Base-by-base conservation (phyloP, 1,284 basidiomycete species). In the Irpex sp. region DNA sequence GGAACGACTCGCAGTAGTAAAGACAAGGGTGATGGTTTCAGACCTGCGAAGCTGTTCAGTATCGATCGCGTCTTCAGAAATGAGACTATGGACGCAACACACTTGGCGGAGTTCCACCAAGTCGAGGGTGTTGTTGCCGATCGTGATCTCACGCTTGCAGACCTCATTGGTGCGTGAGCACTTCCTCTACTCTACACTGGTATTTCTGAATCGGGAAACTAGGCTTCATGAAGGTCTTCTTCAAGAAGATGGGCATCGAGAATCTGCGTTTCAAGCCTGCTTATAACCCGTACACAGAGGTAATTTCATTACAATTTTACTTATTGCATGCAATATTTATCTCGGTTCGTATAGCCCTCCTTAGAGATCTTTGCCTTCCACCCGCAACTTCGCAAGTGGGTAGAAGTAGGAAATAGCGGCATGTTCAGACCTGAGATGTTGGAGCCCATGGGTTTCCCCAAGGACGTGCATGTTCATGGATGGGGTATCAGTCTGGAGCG, bases 351-450 rank as follows among this genome's bases (percentile, higher is more conserved):
- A 19, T 68, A 97, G 90, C 97, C 97, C 2, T 98, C 95, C n/a
- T 87, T 99, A 61, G 97, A 99, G 79, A 97, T 99, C 69, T 99
- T 98, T 78, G 95, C 96, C 37, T 99, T 96, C 86, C 97, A 99
- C 74, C 93, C 95, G 56, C 89, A 92, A 70, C 83, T 99, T 53
- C 83, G 91, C 73, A 94, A 95, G 74, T 99, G 97, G 96, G 97
- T 99, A 56, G 97, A 99, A 73, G 89, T 93, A 19, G 91, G 92
- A 21, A 93, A 97, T 80, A 97, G 94, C 70, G 97, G 97, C 54
- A 97, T 99, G 92, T 99, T 99, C 90, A 87, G 97, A 46, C 97
- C 97, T 2, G 97, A 99, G 75, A 99, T 99, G 97, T 83, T 99
- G 56, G 94, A 95, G 73, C 95, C 97, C 7, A 99, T 99, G 96